Conservation (phyloP, 2,329 filamentous ascomycete genomes). For the Nigrospora sphaerica region DNA sequence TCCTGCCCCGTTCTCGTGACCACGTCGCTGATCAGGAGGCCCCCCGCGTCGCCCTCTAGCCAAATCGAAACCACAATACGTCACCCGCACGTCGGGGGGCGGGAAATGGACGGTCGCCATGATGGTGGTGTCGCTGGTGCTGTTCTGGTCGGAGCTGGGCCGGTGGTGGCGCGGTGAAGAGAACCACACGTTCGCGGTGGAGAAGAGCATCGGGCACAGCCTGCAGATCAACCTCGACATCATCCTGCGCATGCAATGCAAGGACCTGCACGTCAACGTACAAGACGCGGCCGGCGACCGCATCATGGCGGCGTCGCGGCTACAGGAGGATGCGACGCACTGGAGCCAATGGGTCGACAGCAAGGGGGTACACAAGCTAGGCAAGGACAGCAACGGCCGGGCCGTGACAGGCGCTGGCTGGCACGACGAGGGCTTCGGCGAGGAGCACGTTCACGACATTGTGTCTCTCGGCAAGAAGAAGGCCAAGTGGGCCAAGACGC, state of each 20-base stretch:
- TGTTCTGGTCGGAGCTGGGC: conserved; percentile 69
- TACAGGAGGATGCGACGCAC: conserved; percentile 69
- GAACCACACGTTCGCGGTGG: conserved; percentile 85
- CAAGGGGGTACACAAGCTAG: conserved; percentile 57
- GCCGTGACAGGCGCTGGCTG: conserved; percentile 51
- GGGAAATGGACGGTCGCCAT: conserved; percentile 91
- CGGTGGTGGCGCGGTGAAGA: conserved; percentile 83
- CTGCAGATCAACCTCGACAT: conserved; percentile 94
- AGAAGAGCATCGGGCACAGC: conserved; percentile 79
- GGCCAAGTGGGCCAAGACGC: conserved; percentile 70
- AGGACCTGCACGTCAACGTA: conserved; percentile 89
- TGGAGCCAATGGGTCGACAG: conserved; percentile 78
- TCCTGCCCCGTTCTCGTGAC: background rate
- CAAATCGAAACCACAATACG: conserved; percentile 92
- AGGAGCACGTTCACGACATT: conserved; percentile 90
- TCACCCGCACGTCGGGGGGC: conserved; percentile 74
- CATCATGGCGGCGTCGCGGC: conserved; percentile 70
- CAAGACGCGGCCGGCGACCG: conserved; percentile 92
- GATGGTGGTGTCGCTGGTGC: conserved; percentile 63
- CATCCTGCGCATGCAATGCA: conserved; percentile 84
- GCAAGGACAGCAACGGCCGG: conserved; percentile 46
- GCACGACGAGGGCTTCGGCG: conserved; percentile 62
- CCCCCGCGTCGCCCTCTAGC: conserved; percentile 42
- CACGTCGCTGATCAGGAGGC: background rate
- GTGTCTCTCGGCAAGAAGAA: conserved; percentile 60